Conservation (phyloP, 2,329 filamentous ascomycete genomes). For the Ophiocordyceps camponoti-floridani region DNA sequence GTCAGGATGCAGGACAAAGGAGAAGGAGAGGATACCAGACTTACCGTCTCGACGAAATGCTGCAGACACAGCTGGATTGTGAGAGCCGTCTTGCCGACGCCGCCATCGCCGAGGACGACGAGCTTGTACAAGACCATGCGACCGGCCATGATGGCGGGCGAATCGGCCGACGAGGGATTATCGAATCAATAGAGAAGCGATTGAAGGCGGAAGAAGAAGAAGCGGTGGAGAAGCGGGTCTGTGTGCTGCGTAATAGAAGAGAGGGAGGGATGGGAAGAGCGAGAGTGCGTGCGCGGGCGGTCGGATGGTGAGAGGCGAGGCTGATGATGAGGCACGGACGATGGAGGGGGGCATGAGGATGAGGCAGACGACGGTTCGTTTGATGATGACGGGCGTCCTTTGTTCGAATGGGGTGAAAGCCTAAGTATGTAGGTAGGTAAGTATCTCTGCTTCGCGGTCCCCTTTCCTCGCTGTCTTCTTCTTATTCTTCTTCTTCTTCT, state of each 20-base stretch:
- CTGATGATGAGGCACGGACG: background rate
- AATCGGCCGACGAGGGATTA: no score
- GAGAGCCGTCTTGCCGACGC: constrained; percentile 83
- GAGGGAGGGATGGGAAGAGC: background rate
- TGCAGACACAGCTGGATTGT: constrained; percentile 95
- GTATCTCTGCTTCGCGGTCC: background rate
- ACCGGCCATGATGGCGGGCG: constrained; percentile 46
- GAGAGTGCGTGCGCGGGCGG: background rate
- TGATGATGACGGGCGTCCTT: background rate
- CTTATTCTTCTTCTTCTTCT: no score
- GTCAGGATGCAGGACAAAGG: background rate
- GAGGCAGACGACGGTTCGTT: background rate
- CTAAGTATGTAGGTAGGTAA: background rate
- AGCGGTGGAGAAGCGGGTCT: background rate
- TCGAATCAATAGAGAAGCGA: background rate
- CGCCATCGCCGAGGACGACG: constrained; percentile 87
- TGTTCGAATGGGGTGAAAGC: no score
- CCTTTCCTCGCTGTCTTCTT: no score
- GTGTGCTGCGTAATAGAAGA: background rate
- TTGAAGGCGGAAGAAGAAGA: background rate
- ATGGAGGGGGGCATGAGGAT: background rate
- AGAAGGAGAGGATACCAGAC: constrained; percentile 11
- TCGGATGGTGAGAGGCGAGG: background rate
- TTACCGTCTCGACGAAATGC: constrained; percentile 88
- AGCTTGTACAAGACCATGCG: constrained; percentile 94